Evolutionary conservation across 495 filamentous ascomycete genomes (phyloP).

Genomic region (Glonium stellatum): DNA sequence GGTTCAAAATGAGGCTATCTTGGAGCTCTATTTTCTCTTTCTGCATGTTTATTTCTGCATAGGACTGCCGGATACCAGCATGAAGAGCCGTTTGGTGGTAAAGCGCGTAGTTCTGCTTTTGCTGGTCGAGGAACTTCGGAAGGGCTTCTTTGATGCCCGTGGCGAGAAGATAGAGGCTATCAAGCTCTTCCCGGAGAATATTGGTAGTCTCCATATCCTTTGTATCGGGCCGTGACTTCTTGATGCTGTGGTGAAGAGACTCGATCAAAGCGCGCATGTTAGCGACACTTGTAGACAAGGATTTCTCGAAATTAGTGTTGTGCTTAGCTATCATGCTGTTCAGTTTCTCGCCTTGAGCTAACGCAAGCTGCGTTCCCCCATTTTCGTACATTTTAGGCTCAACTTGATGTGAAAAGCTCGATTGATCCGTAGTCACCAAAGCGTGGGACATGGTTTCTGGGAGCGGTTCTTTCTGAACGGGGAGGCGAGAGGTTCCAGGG

Average conservation of each 20-base stretch:
- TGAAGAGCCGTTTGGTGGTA: constrained; percentile 10
- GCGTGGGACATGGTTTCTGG: no score
- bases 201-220: constrained; percentile 6
- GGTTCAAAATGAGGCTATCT: constrained; percentile 13
- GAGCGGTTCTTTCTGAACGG: no score
- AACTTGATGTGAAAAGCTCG: no score
- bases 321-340: neutral
- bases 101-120: constrained; percentile 15
- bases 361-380: no score
- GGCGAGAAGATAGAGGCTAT: constrained; percentile 6
- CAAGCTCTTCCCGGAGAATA: constrained; percentile 11
- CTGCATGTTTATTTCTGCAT: constrained; percentile 11
- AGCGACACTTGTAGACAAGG: neutral
- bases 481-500: no score
- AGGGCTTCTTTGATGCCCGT: constrained; percentile 3
- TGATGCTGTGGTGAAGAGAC: neutral
- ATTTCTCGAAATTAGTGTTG: neutral
- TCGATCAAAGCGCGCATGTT: neutral
- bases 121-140: constrained; percentile 16
- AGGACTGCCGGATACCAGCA: constrained; percentile 4
- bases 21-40: constrained; percentile 18
- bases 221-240: neutral
- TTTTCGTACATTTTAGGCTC: no score
- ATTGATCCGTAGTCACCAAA: no score
- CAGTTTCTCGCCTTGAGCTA: no score